Conservation (phyloP, 2,329 filamentous ascomycete species). For the Geosmithia flava region DNA sequence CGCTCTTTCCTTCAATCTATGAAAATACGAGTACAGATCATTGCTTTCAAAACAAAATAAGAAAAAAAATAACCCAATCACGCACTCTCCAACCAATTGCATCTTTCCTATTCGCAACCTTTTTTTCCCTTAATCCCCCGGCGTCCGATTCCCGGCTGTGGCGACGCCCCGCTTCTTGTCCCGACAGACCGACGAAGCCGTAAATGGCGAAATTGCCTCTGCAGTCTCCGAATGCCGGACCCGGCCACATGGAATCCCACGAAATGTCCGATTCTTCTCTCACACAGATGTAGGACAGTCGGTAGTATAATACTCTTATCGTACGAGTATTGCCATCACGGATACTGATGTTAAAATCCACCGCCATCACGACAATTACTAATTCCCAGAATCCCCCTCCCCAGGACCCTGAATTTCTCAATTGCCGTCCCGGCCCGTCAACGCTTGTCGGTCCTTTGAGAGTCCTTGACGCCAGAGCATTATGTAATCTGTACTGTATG, state of each 20-base stretch:
- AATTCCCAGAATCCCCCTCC: neutral
- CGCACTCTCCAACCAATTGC: neutral
- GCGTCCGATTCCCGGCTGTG: conserved; percentile 1
- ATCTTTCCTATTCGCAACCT: neutral
- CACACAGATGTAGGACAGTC: no score
- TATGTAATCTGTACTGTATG: no score
- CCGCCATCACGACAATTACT: neutral
- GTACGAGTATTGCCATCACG: neutral
- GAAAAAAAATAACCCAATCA: neutral
- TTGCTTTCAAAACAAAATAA: neutral
- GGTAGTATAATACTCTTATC: neutral
- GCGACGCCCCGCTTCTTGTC: neutral
- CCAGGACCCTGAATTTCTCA: neutral
- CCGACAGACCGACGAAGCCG: conserved; percentile 2
- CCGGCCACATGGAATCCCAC: neutral
- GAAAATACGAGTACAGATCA: no score
- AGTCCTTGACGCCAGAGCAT: no score
- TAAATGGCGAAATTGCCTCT: conserved; percentile 2
- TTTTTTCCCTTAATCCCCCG: neutral
- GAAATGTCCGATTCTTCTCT: neutral
- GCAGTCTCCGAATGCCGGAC: conserved; percentile 3
- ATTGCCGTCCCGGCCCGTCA: neutral
- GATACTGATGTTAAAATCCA: neutral
- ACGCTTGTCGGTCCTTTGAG: neutral
- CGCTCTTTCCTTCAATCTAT: no score